phyloP scores from a whole-genome alignment of 2,329 filamentous ascomycete genomes.

The Diplodia scrobiculata region DNA sequence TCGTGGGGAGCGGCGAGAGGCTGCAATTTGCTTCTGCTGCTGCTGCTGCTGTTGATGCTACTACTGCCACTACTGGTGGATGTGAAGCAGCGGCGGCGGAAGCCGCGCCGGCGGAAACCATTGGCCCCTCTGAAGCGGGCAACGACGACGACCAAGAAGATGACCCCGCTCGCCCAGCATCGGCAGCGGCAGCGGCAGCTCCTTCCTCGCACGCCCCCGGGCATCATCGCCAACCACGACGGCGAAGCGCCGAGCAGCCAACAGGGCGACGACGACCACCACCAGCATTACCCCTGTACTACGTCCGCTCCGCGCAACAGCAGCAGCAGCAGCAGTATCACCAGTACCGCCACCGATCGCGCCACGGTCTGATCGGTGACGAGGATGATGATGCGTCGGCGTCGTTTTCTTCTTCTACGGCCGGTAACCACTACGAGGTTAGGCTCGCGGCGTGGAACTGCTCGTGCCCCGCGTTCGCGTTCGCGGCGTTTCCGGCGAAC shows the following conservation, averaged over 20 bases:
- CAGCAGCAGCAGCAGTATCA: constrained; percentile 46
- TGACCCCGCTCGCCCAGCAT: not conserved
- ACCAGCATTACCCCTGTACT: constrained; percentile 51
- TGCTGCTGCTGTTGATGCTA: not conserved
- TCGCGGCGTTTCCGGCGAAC: constrained; percentile 63
- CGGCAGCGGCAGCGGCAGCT: too few species aligned
- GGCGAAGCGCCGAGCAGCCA: not conserved
- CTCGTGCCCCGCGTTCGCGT: constrained; percentile 80
- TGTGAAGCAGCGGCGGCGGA: not conserved
- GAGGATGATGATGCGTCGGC: not conserved
- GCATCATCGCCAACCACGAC: too few species aligned
- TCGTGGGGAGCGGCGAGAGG: constrained; percentile 24
- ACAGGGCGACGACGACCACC: too few species aligned
- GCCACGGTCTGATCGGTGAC: constrained; percentile 33
- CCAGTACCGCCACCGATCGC: constrained; percentile 37
- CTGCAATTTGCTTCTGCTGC: not conserved
- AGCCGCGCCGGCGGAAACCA: not conserved
- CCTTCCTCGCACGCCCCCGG: not conserved
- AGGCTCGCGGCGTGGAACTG: constrained; percentile 80
- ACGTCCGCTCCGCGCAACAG: constrained; percentile 63
- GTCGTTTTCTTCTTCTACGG: not conserved
- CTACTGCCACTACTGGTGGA: not conserved
- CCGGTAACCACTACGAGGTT: constrained; percentile 64
- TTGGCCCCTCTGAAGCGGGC: not conserved
- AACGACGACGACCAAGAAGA: not conserved